Evolutionary conservation across 2,329 filamentous ascomycete genomes (phyloP), one percentile per base, ranked within the genome.

Genomic region (Ophiosphaerella herpotricha): DNA sequence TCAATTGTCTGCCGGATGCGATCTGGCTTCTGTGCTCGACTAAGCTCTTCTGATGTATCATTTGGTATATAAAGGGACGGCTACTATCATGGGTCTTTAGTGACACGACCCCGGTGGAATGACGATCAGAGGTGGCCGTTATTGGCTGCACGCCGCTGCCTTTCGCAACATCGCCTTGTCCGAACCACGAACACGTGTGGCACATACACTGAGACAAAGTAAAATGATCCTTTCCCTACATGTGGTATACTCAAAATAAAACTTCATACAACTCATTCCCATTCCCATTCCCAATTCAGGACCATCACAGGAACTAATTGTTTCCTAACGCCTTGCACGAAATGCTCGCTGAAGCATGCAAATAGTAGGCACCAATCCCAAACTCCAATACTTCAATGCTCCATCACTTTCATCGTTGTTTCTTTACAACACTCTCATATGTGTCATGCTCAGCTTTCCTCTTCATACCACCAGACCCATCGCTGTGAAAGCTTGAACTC

Each of bases 401-500:
- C 7, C 13, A 35, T 39, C 31, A 41, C 24, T 34, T 12, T 61
- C 54, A 66, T 51, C 58, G 53, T 29, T 43, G 54, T 44, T 54
- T 62, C 46, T 66, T 69, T 34, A 31, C 48, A 43, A 46, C 37
- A 32, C 37, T 46, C 14, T 58, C 56, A 16, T 48, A 48, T 8
- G 39, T 40, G 39, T 54, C 48, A 24, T 60, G 57, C 14, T 62
- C 59, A 2, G 56, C 54, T 45, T 63, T 70, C 50, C 66, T 65
- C 53, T 70, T 71, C 26, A 48, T 39, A 16, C 58, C 55, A 4
- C 43, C 44, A 9, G 48, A 45, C 5, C 35, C 50, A 14, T 61
- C 58, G 31, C 66, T 64, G 12, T 57, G 54, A 45, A 55, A 45
- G 39, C 67, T 71, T 34, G 53, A 55, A 43, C 60, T 64, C 9